Evolutionary conservation across 1,284 basidiomycete genomes (phyloP).

Genomic region (Puccinia coronata): DNA sequence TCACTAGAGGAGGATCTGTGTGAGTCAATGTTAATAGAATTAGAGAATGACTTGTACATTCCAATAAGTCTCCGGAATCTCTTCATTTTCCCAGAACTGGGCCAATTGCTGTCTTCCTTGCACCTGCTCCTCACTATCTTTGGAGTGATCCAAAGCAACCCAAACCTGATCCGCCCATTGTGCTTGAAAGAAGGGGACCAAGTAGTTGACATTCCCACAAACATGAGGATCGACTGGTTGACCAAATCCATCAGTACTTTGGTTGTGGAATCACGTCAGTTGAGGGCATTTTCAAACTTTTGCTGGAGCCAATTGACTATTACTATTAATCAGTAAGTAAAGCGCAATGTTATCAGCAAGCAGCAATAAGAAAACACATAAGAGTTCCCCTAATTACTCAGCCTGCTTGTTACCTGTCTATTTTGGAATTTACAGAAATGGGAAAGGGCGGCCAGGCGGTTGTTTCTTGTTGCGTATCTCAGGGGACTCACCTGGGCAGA

Average conservation of each 20-base stretch:
- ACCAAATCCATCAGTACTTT: background rate
- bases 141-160: background rate
- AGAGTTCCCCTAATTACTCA: background rate
- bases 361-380: too few relatives aligned
- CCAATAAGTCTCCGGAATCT: too few relatives aligned
- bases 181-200: background rate
- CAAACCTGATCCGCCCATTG: background rate
- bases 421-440: background rate
- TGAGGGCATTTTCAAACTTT: too few relatives aligned
- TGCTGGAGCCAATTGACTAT: too few relatives aligned
- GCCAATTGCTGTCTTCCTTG: too few relatives aligned
- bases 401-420: background rate
- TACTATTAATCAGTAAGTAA: too few relatives aligned
- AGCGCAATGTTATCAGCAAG: too few relatives aligned
- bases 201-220: background rate
- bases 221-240: background rate
- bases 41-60: too few relatives aligned
- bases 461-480: slow-evolving; percentile 13
- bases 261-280: background rate
- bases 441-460: background rate
- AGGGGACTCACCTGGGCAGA: background rate
- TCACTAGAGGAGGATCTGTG: too few relatives aligned
- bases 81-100: background rate
- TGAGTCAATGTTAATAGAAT: too few relatives aligned
- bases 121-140: too few relatives aligned